Base-by-base conservation (phyloP, 2,329 filamentous ascomycete species). In the Fusarium sp. region DNA sequence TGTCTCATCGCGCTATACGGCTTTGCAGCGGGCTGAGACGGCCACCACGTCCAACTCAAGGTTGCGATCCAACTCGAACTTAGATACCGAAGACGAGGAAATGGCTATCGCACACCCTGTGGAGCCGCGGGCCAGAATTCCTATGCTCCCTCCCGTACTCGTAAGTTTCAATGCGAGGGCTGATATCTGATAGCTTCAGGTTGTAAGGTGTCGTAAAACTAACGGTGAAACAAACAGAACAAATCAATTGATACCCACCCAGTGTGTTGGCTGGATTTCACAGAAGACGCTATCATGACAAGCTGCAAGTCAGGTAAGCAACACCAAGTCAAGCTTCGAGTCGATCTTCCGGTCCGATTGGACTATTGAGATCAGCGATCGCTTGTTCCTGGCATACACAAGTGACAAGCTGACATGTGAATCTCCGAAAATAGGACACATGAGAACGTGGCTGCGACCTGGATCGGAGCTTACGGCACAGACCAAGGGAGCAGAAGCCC, bases 271-370 rank as follows among this genome's bases (percentile, higher is more conserved):
- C 83, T 99, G 43, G 93, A 92, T n/a, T 99, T 99, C 78, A 95
- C 96, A 61, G 93, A 98, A 80, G 92, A 97, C 77, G 93, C 93
- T 72, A 97, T 99, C 75, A 91, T 98, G 79, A 98, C 95, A 40
- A 94, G 94, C 75, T 98, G 95, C 84, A 93, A 94, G 80, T 93
- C 92, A 83, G 96, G 96, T 97, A 86, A 82, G 92, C 86, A 59
- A 52, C 28, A 52, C 42, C n/a, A 37, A 56, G 15, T 18, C 30
- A 61, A 40, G 23, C 49, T 52, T 38, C 12, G 30, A 33, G 33
- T 65, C 37, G 59, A 59, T 68, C 53, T 61, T 43, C 52, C 54
- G 35, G 59, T 60, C 63, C 64, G 57, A 68, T 58, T 46, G 33
- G 50, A 56, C 52, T 59, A 54, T 63, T 46, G 43, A 60, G 44